Percentiles rank a stretch among this genome's conserved stretches.
Evolutionary conservation across 116 monocot genomes (phyloP).

Genomic region (Zostera marina): DNA sequence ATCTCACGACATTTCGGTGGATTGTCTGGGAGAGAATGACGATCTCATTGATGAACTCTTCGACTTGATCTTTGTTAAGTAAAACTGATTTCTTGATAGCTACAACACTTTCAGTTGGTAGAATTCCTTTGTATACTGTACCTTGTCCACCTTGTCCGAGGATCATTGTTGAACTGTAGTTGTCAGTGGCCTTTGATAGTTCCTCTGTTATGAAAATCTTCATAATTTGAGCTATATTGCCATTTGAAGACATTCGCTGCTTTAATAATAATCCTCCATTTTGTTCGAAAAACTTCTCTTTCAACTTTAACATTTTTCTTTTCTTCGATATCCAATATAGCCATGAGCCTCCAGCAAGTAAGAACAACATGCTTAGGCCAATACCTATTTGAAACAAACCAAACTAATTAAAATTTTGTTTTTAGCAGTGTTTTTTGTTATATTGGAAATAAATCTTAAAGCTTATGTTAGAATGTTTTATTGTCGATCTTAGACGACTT

Average conservation of each 20-base stretch:
- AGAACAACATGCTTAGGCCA: slow-evolving; percentile 22
- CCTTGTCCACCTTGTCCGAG: slow-evolving; percentile 32
- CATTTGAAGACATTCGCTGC: slow-evolving; percentile 19
- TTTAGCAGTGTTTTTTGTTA: neutral
- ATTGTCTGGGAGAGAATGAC: slow-evolving; percentile 13
- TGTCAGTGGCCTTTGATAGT: slow-evolving; percentile 21
- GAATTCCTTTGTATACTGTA: slow-evolving; percentile 30
- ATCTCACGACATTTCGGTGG: slow-evolving; percentile 12
- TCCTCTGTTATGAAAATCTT: slow-evolving; percentile 20
- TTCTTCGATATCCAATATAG: slow-evolving; percentile 29
- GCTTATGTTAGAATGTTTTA: too few relatives aligned
- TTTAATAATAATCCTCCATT: slow-evolving; percentile 45
- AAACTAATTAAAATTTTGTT: neutral
- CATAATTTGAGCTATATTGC: slow-evolving; percentile 1
- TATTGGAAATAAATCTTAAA: too few relatives aligned
- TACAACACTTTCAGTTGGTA: slow-evolving; percentile 5
- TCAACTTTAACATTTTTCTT: slow-evolving; percentile 14
- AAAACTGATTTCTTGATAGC: slow-evolving; percentile 29
- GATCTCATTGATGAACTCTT: slow-evolving; percentile 15
- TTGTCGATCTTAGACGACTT: too few relatives aligned
- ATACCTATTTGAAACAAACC: slow-evolving; percentile 7
- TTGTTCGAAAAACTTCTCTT: slow-evolving; percentile 35
- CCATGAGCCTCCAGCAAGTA: slow-evolving; percentile 10
- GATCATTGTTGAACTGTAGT: slow-evolving; percentile 14
- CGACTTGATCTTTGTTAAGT: slow-evolving; percentile 3